phyloP scores from a whole-genome alignment of 1,139 yeast species.

The Candida anutae region DNA sequence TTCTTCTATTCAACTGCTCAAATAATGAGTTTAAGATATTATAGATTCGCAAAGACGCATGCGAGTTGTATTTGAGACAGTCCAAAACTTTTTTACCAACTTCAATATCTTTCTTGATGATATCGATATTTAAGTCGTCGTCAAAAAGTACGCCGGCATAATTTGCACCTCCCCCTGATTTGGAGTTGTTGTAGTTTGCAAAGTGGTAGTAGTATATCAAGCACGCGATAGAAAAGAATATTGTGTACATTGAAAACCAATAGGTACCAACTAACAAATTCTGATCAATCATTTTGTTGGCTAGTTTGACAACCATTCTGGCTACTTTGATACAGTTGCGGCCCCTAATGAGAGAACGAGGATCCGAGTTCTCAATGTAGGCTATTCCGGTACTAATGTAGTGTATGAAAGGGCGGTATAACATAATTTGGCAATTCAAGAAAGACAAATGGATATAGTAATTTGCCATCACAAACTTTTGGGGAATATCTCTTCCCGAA shows the following conservation, averaged over 20 bases:
- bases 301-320: slow-evolving; percentile 72
- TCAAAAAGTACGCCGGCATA: slow-evolving; percentile 44
- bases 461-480: slow-evolving; percentile 63
- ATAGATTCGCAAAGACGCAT: slow-evolving; percentile 75
- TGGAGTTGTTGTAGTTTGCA: slow-evolving; percentile 29
- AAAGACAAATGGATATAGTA: slow-evolving; percentile 70
- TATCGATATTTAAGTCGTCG: slow-evolving; percentile 58
- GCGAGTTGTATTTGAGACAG: slow-evolving; percentile 61
- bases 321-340: slow-evolving; percentile 82
- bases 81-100: slow-evolving; percentile 71
- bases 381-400: slow-evolving; percentile 56
- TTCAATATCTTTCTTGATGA: slow-evolving; percentile 72
- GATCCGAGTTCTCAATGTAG: slow-evolving; percentile 27
- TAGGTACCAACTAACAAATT: slow-evolving; percentile 78
- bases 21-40: slow-evolving; percentile 71
- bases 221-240: slow-evolving; percentile 88
- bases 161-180: slow-evolving; percentile 25
- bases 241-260: slow-evolving; percentile 88
- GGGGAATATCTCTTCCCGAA: slow-evolving; percentile 39
- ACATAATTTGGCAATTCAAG: slow-evolving; percentile 74
- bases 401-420: slow-evolving; percentile 89
- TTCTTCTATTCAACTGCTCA: slow-evolving; percentile 68
- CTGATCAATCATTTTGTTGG: slow-evolving; percentile 73
- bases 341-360: slow-evolving; percentile 56
- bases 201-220: slow-evolving; percentile 80